Conservation (phyloP, 257 asterid genomes). For the Apocynum venetum region DNA sequence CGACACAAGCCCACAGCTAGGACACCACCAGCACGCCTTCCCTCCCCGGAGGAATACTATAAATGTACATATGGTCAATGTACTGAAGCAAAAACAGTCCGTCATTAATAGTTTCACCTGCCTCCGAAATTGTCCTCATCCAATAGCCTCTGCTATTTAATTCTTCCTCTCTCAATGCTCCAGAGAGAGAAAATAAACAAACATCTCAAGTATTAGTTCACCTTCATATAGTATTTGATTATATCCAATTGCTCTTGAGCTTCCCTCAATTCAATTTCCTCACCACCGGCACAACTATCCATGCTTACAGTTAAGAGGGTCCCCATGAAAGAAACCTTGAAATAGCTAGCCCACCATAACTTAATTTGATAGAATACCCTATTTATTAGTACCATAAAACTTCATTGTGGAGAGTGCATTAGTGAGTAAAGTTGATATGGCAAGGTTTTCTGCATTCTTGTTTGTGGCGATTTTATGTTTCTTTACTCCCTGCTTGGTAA, state of each 20-base stretch:
- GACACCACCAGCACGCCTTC: not conserved
- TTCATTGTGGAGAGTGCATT: not conserved
- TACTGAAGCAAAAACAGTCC: not conserved
- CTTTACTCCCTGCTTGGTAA: constrained; percentile 6
- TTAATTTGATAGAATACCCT: not conserved
- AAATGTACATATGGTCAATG: not conserved
- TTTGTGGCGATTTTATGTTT: constrained; percentile 22
- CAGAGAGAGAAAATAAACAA: not conserved
- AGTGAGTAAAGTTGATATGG: not conserved
- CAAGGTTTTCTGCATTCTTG: not conserved
- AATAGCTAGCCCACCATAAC: not conserved
- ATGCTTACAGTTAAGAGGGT: not conserved
- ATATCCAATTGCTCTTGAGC: not conserved
- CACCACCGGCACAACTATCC: not conserved
- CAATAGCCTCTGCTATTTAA: constrained; percentile 7
- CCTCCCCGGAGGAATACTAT: not conserved
- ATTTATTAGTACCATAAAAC: not conserved
- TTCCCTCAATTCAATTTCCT: not conserved
- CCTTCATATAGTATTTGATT: not conserved
- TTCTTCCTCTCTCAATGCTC: not conserved
- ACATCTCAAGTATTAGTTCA: not conserved
- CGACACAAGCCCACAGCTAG: constrained; percentile 13
- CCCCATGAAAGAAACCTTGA: not conserved
- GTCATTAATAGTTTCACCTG: constrained; percentile 41
- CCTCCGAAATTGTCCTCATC: constrained; percentile 23